Base-by-base conservation (phyloP, 1,284 basidiomycete species). In the Trametes pubescens region DNA sequence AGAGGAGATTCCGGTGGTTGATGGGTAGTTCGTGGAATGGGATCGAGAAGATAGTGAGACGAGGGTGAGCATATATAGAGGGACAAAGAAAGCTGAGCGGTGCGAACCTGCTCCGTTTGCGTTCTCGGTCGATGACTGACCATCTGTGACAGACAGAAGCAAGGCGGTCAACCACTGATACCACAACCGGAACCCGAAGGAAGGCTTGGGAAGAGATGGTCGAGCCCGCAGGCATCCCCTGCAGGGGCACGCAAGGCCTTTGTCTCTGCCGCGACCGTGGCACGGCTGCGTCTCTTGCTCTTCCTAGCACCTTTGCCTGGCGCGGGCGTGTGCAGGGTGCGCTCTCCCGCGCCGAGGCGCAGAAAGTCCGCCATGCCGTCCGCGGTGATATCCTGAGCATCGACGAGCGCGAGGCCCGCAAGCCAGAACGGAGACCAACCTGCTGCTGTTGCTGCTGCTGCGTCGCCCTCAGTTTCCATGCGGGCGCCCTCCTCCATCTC, bases 381-480 rank as follows among this genome's bases (percentile, higher is more conserved):
- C 40, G 78, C 66, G 22, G 84, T 84, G 74, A 91, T 80, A 69
- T 84, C 82, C 72, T 77, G 75, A 54, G 84, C 80, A 75, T 90
- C 86, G 68, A 84, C 62, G 65, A 87, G 80, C 68, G 84, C 84
- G 72, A 90, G 81, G 73, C 80, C 75, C 73, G 81, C 77, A 74
- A 82, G 85, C 82, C 81, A 84, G 75, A 74, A 57, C 35, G 61
- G 59, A 46, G 46, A 91, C 89, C 84, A 88, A 91, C 89, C 89
- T 91, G 73, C 60, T 34, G 60, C 34, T 24, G 47, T 38, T 5
- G 60, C 38, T 10, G n/a, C 79, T 74, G 43, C 24, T 35, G 49
- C 32, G 29, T 53, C 65, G 22, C 44, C 57, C 38, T 68, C 69
- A 26, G 71, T 70, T 24, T 48, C 47, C 44, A 47, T 26, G 6